Evolutionary conservation across 306 rosid genomes (phyloP).

Genomic region (Canavalia gladiata): DNA sequence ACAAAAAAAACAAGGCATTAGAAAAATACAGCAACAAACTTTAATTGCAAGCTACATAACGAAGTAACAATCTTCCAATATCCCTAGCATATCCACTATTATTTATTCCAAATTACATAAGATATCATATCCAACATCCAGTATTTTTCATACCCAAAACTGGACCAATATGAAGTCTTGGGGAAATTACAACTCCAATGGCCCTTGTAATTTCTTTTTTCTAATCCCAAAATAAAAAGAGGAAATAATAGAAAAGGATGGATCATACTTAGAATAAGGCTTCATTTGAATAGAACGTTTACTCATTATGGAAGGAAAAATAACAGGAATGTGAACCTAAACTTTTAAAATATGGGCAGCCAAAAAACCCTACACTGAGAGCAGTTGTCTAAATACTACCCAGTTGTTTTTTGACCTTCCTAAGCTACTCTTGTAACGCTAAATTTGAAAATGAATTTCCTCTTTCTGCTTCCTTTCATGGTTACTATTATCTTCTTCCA

Average conservation of each 20-base stretch:
- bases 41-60: slow-evolving; percentile 14
- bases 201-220: slow-evolving; percentile 29
- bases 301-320: slow-evolving; percentile 46
- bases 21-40: slow-evolving; percentile 17
- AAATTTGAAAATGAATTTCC: slow-evolving; percentile 26
- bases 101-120: slow-evolving; percentile 43
- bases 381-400: slow-evolving; percentile 26
- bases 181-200: slow-evolving; percentile 23
- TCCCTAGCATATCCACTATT: slow-evolving; percentile 38
- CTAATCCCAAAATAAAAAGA: slow-evolving; percentile 3
- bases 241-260: slow-evolving; percentile 33
- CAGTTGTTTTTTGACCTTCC: slow-evolving; percentile 27
- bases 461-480: slow-evolving; percentile 44
- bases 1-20: neutral
- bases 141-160: slow-evolving; percentile 50
- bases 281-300: slow-evolving; percentile 38
- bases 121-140: slow-evolving; percentile 41
- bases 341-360: slow-evolving; percentile 49
- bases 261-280: slow-evolving; percentile 39
- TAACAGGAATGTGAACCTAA: slow-evolving; percentile 52
- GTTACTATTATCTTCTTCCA: slow-evolving; percentile 45
- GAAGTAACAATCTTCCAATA: slow-evolving; percentile 43
- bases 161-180: slow-evolving; percentile 48
- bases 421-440: neutral
- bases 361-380: slow-evolving; percentile 48